Evolutionary conservation across 73 alveolate species (phyloP), one percentile per base, ranked within the genome.

Genomic region (Tetrahymena thermophila): DNA sequence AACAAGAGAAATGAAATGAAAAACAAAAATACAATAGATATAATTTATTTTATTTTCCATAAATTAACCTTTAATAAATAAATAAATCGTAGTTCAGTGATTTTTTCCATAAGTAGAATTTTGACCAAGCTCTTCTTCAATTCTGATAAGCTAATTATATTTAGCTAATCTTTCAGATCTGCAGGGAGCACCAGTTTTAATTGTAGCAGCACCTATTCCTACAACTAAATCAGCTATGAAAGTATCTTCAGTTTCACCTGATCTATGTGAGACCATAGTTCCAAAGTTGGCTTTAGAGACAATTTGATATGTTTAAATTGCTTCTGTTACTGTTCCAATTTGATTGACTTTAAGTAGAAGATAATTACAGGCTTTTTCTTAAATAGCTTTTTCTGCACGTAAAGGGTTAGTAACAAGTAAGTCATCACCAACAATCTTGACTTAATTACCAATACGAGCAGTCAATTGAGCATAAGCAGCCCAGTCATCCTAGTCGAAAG

Each of bases 121-220:
- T 71, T 85, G 94, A 37, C 99, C 99, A 31, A 99, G 99, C 93
- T 98, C 99, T 95, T 98, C 99, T 96, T 99, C 99, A 58, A 99
- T 99, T 96, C 99, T 99, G 85, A 99, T 56, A 94, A 99, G 96
- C 96, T 99, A 98, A 95, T 99, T 99, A 98, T 99, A 99, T 95
- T 99, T 99, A 50, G 99, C 99, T 84, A 98, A 96, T 97, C 99
- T 98, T 94, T 98, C 99, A 44, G 99, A 98, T 94, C 99, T 97
- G 99, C 99, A 99, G 16, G 99, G 99, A 38, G 99, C 99, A 31
- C 99, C 99, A 55, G 99, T 98, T 97, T 99, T 99, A 96, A 98
- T 99, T 96, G 98, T 98, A 58, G 99, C 99, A 93, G 99, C 98
- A 58, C 99, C 99, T 34, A 98, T 98, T 16, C 99, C 99, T 35